phyloP scores from a whole-genome alignment of 352 stramenopile genomes.

The Aphanomyces euteiches region DNA sequence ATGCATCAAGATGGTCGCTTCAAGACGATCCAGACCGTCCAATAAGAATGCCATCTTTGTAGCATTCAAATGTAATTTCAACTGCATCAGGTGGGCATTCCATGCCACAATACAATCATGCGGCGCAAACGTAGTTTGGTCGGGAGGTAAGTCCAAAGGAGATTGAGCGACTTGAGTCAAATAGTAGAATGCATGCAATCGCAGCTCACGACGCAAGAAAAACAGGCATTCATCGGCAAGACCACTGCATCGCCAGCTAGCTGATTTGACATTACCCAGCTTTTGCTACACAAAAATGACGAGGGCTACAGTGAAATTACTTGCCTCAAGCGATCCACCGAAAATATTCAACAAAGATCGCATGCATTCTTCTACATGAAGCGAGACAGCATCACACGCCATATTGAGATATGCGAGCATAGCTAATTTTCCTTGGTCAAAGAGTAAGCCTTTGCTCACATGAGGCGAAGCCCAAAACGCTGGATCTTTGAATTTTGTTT shows the following conservation, averaged over 20 bases:
- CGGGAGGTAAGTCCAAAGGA: slow-evolving; percentile 55
- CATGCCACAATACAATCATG: slow-evolving; percentile 61
- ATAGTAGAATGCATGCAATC: slow-evolving; percentile 72
- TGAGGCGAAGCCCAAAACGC: slow-evolving; percentile 4
- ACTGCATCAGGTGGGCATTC: slow-evolving; percentile 43
- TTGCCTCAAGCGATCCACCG: slow-evolving; percentile 2
- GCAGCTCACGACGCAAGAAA: slow-evolving; percentile 69
- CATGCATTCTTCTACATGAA: slow-evolving; percentile 13
- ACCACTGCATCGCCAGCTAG: slow-evolving; percentile 65
- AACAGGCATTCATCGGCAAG: slow-evolving; percentile 74
- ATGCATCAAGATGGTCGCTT: slow-evolving; percentile 56
- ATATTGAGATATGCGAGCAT: slow-evolving; percentile 27
- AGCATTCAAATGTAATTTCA: slow-evolving; percentile 67
- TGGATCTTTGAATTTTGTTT: slow-evolving; percentile 20
- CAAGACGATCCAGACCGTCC: slow-evolving; percentile 63
- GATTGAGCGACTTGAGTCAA: slow-evolving; percentile 69
- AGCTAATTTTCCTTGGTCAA: slow-evolving; percentile 12
- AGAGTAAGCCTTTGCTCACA: slow-evolving; percentile 4
- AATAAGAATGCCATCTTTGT: slow-evolving; percentile 74
- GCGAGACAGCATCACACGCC: slow-evolving; percentile 18
- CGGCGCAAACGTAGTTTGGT: slow-evolving; percentile 46
- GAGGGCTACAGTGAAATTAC: not conserved
- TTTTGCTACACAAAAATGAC: slow-evolving; percentile 7
- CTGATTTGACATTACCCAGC: slow-evolving; percentile 29
- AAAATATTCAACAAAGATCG: not conserved